phyloP scores from a whole-genome alignment of 805 yeast species.

The Komagataella phaffii region DNA sequence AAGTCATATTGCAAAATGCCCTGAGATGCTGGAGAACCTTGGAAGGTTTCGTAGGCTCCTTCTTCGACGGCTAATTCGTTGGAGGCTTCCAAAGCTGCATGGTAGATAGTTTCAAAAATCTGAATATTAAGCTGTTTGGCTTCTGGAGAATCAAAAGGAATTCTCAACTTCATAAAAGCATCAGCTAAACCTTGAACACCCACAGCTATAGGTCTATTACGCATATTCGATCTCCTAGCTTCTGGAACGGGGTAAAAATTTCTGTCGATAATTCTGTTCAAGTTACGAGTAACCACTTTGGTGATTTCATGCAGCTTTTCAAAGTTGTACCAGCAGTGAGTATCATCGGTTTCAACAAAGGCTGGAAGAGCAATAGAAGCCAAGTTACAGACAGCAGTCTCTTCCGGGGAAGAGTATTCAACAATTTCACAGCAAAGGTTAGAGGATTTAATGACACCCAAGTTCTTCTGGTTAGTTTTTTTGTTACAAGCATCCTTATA shows the following conservation, averaged over 20 bases:
- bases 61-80: slow-evolving; percentile 36
- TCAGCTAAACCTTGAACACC: slow-evolving; percentile 58
- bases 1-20: slow-evolving; percentile 44
- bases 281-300: slow-evolving; percentile 40
- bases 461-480: slow-evolving; percentile 46
- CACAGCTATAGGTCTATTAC: slow-evolving; percentile 48
- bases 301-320: slow-evolving; percentile 40
- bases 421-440: slow-evolving; percentile 53
- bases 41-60: slow-evolving; percentile 35
- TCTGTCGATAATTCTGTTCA: slow-evolving; percentile 43
- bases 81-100: slow-evolving; percentile 45
- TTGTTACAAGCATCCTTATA: slow-evolving; percentile 50
- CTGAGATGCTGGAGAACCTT: slow-evolving; percentile 47
- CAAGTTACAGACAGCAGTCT: slow-evolving; percentile 49
- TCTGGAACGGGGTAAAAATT: slow-evolving; percentile 43
- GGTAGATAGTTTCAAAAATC: slow-evolving; percentile 49
- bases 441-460: slow-evolving; percentile 47
- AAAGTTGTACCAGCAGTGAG: slow-evolving; percentile 34
- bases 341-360: slow-evolving; percentile 32
- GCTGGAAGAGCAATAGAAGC: slow-evolving; percentile 48
- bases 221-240: slow-evolving; percentile 38
- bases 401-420: slow-evolving; percentile 44
- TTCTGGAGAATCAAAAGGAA: slow-evolving; percentile 44
- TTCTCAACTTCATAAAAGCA: slow-evolving; percentile 38
- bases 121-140: slow-evolving; percentile 44